Conservation (phyloP, 2,329 filamentous ascomycete species). For the Xylariomycetidae sp. region DNA sequence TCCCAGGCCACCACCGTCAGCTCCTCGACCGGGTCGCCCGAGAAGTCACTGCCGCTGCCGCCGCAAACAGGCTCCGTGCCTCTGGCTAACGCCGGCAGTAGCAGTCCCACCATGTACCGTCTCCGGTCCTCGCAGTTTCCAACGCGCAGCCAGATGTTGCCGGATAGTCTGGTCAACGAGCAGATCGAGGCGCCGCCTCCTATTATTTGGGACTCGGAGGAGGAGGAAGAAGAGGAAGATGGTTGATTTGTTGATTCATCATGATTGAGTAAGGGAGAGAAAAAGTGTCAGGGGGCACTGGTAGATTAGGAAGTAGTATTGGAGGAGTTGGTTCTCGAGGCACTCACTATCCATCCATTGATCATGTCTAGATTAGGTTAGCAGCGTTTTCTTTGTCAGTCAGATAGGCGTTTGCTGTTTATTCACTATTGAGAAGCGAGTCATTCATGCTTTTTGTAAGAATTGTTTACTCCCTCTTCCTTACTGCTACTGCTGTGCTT, state of each 20-base stretch:
- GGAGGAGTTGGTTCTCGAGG: no score
- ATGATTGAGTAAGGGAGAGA: background rate
- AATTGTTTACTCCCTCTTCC: no score
- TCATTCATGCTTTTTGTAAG: no score
- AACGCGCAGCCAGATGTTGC: constrained; percentile 49
- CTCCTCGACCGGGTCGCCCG: constrained; percentile 28
- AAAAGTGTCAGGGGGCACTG: background rate
- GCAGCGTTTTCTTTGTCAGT: no score
- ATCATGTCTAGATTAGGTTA: no score
- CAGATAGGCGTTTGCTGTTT: no score
- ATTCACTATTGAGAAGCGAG: no score
- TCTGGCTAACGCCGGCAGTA: constrained; percentile 4
- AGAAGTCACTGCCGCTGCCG: constrained; percentile 20
- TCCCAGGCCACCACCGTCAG: constrained; percentile 43
- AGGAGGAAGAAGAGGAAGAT: constrained; percentile 25
- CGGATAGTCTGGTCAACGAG: constrained; percentile 40
- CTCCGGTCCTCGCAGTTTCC: constrained; percentile 42
- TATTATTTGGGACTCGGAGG: constrained; percentile 40
- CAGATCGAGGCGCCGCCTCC: constrained; percentile 32
- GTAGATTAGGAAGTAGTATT: no score
- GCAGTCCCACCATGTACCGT: constrained; percentile 15
- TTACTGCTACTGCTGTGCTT: no score
- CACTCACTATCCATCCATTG: no score
- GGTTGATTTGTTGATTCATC: background rate
- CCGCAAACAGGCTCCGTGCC: constrained; percentile 11